These are phyloP conservation scores for Nidularia pulvinata DNA, from an alignment of 768 basidiomycete genomes.

Conservation along the genomic window DNA sequence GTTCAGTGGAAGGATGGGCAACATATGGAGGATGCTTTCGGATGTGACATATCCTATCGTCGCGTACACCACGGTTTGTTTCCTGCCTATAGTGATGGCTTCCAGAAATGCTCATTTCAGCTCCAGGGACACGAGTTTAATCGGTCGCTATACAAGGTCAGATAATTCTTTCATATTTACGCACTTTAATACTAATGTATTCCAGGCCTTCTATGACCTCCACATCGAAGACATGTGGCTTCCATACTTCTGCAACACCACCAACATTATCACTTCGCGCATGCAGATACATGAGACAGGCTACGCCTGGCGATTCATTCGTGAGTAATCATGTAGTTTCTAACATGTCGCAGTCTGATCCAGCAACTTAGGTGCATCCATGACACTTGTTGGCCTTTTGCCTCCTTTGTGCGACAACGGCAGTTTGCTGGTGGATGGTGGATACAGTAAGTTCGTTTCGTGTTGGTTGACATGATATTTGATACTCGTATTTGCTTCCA, in stretches of 20 bases:
- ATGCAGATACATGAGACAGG: conserved; percentile 99
- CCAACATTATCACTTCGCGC: conserved; percentile 92
- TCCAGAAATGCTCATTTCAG: neutral
- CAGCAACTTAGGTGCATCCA: conserved; percentile 74
- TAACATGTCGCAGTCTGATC: conserved; percentile 2
- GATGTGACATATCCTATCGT: conserved; percentile 94
- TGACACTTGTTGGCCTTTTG: conserved; percentile 94
- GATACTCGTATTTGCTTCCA: conserved; percentile 4
- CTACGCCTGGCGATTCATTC: conserved; percentile 97
- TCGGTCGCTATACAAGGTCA: conserved; percentile 88
- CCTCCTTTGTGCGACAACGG: conserved; percentile 97
- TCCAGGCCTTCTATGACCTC: conserved; percentile 86
- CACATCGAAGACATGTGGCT: conserved; percentile 99
- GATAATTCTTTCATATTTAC: neutral
- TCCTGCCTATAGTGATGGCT: neutral
- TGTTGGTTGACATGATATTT: neutral
- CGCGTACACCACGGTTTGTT: conserved; percentile 78
- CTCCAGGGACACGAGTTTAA: conserved; percentile 92
- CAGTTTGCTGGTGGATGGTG: conserved; percentile 88
- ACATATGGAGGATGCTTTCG: conserved; percentile 91
- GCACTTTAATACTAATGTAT: neutral
- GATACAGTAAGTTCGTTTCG: conserved; percentile 61
- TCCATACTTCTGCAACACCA: conserved; percentile 97
- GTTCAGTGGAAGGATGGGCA: conserved; percentile 90
- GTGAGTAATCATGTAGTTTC: conserved; percentile 32